Evolutionary conservation across 176 grass and related monocot genomes (phyloP).

Genomic region (Oryza coarctata): DNA sequence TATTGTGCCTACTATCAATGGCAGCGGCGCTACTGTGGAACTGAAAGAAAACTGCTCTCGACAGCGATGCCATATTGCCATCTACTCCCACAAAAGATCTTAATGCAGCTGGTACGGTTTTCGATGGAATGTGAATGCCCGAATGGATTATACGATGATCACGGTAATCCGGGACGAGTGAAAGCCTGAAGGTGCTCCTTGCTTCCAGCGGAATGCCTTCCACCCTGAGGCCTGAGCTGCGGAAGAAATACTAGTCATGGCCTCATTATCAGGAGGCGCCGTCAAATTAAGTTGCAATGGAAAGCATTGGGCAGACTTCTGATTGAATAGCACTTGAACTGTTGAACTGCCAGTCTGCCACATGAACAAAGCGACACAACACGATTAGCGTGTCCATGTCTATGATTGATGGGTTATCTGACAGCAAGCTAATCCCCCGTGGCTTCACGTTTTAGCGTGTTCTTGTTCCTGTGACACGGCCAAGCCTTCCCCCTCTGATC

Average conservation of each 20-base stretch:
- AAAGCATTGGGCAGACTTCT: neutral
- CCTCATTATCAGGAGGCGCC: neutral
- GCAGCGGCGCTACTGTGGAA: neutral
- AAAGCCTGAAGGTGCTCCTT: neutral
- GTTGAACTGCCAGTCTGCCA: neutral
- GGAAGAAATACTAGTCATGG: neutral
- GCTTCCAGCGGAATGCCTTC: neutral
- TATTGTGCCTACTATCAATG: neutral
- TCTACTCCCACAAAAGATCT: neutral
- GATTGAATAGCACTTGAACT: neutral
- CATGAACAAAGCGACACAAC: slow-evolving; percentile 16
- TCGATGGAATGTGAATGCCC: neutral
- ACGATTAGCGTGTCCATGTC: neutral
- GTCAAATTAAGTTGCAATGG: neutral
- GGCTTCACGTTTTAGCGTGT: neutral
- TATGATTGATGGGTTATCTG: neutral
- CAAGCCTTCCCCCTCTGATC: no score
- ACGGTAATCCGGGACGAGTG: neutral
- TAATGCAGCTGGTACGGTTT: neutral
- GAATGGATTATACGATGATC: slow-evolving; percentile 6
- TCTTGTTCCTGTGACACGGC: neutral
- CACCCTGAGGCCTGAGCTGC: neutral
- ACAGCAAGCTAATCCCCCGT: slow-evolving; percentile 9
- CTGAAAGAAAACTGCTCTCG: neutral
- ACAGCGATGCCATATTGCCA: neutral